Evolutionary conservation across 2,329 filamentous ascomycete species (phyloP), one percentile per base, ranked within the genome.

Genomic region (Colletotrichum liriopes): DNA sequence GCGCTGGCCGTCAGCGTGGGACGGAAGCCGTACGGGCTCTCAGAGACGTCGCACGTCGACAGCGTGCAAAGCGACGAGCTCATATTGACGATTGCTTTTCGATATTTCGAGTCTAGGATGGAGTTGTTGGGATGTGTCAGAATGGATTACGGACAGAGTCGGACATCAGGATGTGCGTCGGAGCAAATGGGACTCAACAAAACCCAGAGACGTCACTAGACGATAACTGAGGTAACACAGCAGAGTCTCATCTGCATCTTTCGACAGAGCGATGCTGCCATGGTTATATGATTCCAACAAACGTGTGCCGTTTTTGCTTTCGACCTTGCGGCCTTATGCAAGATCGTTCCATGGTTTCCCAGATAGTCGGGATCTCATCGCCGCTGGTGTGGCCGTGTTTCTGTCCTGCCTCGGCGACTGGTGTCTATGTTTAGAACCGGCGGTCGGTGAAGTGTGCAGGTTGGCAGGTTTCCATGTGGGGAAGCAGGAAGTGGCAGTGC

Each of bases 11-110:
- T 37, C 7, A 65, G 49, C 54, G 55, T 75, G 7, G 78, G 77
- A 32, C 74, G 75, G 66, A 78, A 77, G 64, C 77, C 77, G 55
- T 77, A 79, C 0, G 75, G 76, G 32, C 74, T 76, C 3, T 66
- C 51, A 26, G 75, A 65, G 52, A 77, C 68, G 14, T 72, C 65
- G 62, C 77, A 78, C 26, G 70, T 73, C 18, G 74, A 65, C 43
- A 74, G 75, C 5, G 58, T 74, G 59, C 77, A 78, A 26, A 47
- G 63, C 1, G 59, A 56, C 18, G 58, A 32, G 43, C 23, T 32
- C 72, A 72, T 73, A 20, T 23, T 23, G 32, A 26, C 20, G 29
- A 18, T 54, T 5, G 3, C 39, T 12, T 4, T 49, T 49, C 9
- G 11, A 23, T 23, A 8, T 3, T 4, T 9, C 0, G n/a, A 39